phyloP scores from a whole-genome alignment of 495 filamentous ascomycete species.

The Aspergillus hancockii region DNA sequence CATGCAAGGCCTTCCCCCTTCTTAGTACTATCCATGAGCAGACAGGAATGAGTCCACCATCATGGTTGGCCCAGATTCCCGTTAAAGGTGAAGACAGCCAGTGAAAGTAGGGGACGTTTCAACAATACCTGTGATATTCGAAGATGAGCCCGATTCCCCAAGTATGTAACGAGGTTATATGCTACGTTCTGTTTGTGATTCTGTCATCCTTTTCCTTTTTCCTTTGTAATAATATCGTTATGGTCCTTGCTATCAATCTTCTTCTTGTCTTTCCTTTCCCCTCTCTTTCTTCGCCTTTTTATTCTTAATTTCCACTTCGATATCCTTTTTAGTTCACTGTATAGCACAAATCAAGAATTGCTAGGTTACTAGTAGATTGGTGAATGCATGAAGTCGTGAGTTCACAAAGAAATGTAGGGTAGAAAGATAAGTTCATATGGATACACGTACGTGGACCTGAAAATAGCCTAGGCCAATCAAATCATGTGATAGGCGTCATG shows the following conservation, averaged over 20 bases:
- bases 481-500: conserved; percentile 15
- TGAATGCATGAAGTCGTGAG: not conserved
- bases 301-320: too few relatives aligned
- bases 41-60: conserved; percentile 72
- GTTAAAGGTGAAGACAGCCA: not conserved
- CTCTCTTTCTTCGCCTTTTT: not conserved
- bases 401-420: not conserved
- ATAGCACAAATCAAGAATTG: not conserved
- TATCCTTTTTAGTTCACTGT: not conserved
- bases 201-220: not conserved
- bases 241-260: not conserved
- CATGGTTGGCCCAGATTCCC: conserved; percentile 62
- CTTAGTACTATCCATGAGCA: conserved; percentile 82
- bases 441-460: conserved; percentile 6
- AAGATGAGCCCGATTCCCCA: not conserved
- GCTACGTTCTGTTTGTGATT: not conserved
- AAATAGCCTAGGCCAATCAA: not conserved
- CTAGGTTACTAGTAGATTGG: not conserved
- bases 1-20: conserved; percentile 77
- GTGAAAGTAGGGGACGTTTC: not conserved
- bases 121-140: not conserved
- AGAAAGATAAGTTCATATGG: too few relatives aligned
- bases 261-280: not conserved
- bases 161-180: not conserved
- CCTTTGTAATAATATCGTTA: not conserved